A percentile compares a stretch with the other conserved stretches of the same genome.
Conservation (phyloP, 768 basidiomycete genomes). For the Astraeus odoratus region DNA sequence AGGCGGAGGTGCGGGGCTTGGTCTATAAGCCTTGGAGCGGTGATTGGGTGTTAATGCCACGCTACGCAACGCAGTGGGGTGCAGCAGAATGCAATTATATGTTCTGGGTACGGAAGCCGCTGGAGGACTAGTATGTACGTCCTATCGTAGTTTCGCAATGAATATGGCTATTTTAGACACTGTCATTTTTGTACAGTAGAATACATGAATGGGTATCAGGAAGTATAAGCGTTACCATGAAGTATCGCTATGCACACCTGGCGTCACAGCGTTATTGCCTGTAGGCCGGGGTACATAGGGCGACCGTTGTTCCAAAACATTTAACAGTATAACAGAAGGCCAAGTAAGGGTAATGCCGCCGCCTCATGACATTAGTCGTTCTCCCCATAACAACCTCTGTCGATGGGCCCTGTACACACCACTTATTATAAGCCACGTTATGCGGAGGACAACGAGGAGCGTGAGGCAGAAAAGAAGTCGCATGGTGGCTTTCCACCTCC, state of each 20-base stretch:
- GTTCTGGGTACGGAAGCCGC: conserved; percentile 81
- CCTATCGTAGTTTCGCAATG: background rate
- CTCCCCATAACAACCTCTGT: conserved; percentile 74
- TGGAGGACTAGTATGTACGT: conserved; percentile 6
- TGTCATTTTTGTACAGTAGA: conserved; percentile 1
- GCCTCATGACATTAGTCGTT: conserved; percentile 61
- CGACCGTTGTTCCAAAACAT: too few species aligned
- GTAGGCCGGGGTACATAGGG: too few species aligned
- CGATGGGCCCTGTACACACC: conserved; percentile 71
- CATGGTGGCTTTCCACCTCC: conserved; percentile 61
- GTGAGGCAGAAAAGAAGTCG: conserved; percentile 52
- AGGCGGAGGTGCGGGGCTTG: conserved; percentile 77
- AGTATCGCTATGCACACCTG: too few species aligned
- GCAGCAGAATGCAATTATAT: conserved; percentile 69
- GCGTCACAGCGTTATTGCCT: too few species aligned
- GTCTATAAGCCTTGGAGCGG: conserved; percentile 68
- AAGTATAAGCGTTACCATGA: too few species aligned
- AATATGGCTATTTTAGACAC: background rate
- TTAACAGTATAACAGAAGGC: too few species aligned
- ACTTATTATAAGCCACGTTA: conserved; percentile 51
- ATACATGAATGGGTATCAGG: too few species aligned
- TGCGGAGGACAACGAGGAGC: conserved; percentile 51
- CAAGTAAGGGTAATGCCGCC: too few species aligned
- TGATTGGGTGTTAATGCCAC: conserved; percentile 62
- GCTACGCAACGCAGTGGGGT: conserved; percentile 38